Percentiles rank a stretch among this genome's conserved stretches.
Conservation (phyloP, 2,329 filamentous ascomycete genomes). For the Drechslera avenae region DNA sequence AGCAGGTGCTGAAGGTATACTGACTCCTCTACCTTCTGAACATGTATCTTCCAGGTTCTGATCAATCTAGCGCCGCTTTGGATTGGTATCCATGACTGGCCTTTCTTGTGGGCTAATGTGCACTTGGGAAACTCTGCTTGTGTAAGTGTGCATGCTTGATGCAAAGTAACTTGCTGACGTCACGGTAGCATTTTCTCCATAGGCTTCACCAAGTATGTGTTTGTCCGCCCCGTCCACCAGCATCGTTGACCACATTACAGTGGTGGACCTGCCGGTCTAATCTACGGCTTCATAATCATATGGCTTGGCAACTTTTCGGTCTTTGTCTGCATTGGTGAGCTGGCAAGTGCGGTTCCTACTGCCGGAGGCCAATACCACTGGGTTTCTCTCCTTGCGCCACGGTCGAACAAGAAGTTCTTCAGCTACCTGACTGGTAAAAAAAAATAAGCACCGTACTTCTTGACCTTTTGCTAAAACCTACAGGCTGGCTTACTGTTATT, state of each 20-base stretch:
- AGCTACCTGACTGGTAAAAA: slow-evolving; percentile 51
- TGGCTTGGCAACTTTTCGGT: slow-evolving; percentile 48
- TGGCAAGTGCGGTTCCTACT: slow-evolving; percentile 47
- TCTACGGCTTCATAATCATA: slow-evolving; percentile 46
- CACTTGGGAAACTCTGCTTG: slow-evolving; percentile 47
- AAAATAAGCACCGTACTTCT: neutral
- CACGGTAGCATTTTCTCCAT: slow-evolving; percentile 38
- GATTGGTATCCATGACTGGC: slow-evolving; percentile 45
- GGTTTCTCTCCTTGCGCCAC: slow-evolving; percentile 53
- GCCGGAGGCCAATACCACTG: slow-evolving; percentile 50
- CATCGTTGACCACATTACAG: slow-evolving; percentile 21
- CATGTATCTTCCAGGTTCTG: slow-evolving; percentile 3
- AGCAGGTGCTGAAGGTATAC: slow-evolving; percentile 45
- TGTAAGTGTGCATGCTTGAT: slow-evolving; percentile 29
- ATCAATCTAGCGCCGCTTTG: slow-evolving; percentile 43
- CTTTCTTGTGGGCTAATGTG: slow-evolving; percentile 47
- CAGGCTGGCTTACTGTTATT: slow-evolving; percentile 53
- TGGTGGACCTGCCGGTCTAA: slow-evolving; percentile 45
- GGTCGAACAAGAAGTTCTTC: slow-evolving; percentile 50
- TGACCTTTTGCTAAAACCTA: slow-evolving; percentile 8
- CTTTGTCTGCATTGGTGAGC: slow-evolving; percentile 44
- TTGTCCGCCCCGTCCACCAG: too few species aligned
- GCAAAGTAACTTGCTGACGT: slow-evolving; percentile 1
- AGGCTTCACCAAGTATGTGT: slow-evolving; percentile 44
- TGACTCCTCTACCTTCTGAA: too few species aligned